These are phyloP conservation scores for Aspergillus fumigatiaffinis DNA, from an alignment of 2,329 filamentous ascomycete species.

Conservation along the genomic window DNA sequence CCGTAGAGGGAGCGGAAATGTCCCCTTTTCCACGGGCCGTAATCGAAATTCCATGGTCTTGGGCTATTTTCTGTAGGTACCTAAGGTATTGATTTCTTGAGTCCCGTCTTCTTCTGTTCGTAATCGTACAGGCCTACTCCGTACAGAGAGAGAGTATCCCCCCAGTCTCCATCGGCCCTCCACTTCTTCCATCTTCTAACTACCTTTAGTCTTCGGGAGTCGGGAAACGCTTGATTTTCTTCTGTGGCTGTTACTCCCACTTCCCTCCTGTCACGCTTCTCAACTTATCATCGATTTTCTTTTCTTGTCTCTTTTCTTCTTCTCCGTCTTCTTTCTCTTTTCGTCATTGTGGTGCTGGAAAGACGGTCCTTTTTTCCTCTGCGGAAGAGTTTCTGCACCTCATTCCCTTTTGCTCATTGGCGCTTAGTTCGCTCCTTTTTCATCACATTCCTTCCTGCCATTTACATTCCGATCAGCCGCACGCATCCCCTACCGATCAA, in stretches of 20 bases:
- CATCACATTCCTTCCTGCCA: background rate
- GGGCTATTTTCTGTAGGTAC: slow-evolving; percentile 1
- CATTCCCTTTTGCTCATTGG: slow-evolving; percentile 1
- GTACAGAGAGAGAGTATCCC: too few relatives aligned
- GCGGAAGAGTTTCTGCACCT: background rate
- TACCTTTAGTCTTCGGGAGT: slow-evolving; percentile 12
- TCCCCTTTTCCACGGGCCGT: background rate
- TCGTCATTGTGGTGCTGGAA: background rate
- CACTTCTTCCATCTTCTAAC: slow-evolving; percentile 19
- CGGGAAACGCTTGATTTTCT: slow-evolving; percentile 1
- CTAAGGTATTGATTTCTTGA: slow-evolving; percentile 7
- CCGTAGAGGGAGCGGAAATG: too few relatives aligned
- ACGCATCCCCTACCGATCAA: background rate
- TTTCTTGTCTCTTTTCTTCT: background rate
- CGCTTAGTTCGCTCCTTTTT: background rate
- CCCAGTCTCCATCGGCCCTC: slow-evolving; percentile 16
- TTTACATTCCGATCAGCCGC: background rate
- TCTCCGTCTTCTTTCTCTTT: slow-evolving; percentile 1
- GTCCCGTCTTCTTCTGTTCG: slow-evolving; percentile 3
- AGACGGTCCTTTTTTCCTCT: slow-evolving; percentile 2
- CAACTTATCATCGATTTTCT: background rate
- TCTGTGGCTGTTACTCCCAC: background rate
- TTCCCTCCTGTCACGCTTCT: background rate
- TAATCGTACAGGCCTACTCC: background rate
- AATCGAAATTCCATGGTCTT: slow-evolving; percentile 17